Percentiles rank a stretch among this genome's conserved stretches.
These are phyloP conservation scores for Diaporthe humulicola DNA, from an alignment of 2,329 filamentous ascomycete species.

Conservation along the genomic window DNA sequence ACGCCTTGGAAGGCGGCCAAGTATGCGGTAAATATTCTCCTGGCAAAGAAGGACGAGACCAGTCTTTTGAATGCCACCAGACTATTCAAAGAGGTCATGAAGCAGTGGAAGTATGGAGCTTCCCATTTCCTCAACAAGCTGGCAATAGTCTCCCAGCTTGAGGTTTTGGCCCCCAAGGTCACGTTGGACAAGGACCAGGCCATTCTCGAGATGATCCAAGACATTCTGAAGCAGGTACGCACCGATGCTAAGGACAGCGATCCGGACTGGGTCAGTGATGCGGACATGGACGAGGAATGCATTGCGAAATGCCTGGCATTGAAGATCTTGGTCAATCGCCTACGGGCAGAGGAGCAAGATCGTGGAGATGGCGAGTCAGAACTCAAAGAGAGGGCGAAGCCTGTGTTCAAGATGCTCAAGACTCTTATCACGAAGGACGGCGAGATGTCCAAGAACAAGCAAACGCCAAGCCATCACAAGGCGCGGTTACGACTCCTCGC, in stretches of 20 bases:
- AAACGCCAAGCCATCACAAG: constrained; percentile 83
- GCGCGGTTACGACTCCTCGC: constrained; percentile 86
- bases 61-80: constrained; percentile 87
- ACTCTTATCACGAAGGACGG: constrained; percentile 81
- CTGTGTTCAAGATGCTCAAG: constrained; percentile 84
- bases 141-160: constrained; percentile 79
- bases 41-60: constrained; percentile 79
- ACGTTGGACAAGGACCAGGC: constrained; percentile 80
- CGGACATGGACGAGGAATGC: constrained; percentile 82
- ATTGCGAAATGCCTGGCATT: constrained; percentile 87
- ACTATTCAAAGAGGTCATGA: constrained; percentile 80
- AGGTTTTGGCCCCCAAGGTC: constrained; percentile 79
- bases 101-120: constrained; percentile 79
- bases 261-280: constrained; percentile 76
- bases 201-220: constrained; percentile 83
- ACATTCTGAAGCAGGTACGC: constrained; percentile 80
- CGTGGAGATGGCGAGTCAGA: constrained; percentile 60
- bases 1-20: constrained; percentile 87
- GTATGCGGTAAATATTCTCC: constrained; percentile 91
- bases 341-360: constrained; percentile 68
- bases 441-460: constrained; percentile 80
- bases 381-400: constrained; percentile 69
- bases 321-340: constrained; percentile 87
- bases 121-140: constrained; percentile 83
- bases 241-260: constrained; percentile 69